Evolutionary conservation across 23 red algal genomes (phyloP), one percentile per base, ranked within the genome.

Genomic region (Gracilariopsis chorda): DNA sequence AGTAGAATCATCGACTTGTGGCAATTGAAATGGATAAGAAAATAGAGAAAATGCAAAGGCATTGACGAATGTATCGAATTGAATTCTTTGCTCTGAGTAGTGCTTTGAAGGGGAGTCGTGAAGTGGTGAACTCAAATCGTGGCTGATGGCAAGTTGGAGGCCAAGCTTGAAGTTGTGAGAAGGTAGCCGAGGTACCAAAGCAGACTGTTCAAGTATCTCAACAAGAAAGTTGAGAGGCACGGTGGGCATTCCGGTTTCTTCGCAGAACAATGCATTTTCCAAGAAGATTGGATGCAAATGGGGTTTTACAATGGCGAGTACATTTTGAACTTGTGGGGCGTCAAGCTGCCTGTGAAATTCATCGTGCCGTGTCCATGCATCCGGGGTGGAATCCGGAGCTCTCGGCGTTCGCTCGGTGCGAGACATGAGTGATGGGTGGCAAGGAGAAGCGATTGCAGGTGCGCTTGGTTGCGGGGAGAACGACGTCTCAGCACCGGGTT

Each of bases 21-120:
- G 40, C 37, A 45, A 4, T 46, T 73, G 39, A 42, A 73, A 45
- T 73, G 67, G 67, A 46, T 73, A 73, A 42, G 39, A 73, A 73
- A 73, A 73, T 46, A 73, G 28, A 42, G 67, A 73, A 73, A 73
- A 73, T 46, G 67, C 67, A 73, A 73, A 73, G 28, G 67, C 67
- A 20, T 73, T 21, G 20, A 73, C 37, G 47, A 73, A 73, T 42
- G 67, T 73, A 42, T 73, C 67, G 47, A 73, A 73, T 20, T 73
- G 67, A 73, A 73, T 73, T 73, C 67, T 36, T 73, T 73, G 67
- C 4, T 73, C 32, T n/a, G 67, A 46, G 67, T 73, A 24, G 47
- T 73, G 42, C 47, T 73, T 73, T 73, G 67, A 73, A 73, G 67
- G 67, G 42, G 67, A 73, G n/a, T n/a, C n/a, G 67, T 24, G 67